Conservation (phyloP, 176 grass and related monocot genomes). For the Zoysia pacifica region DNA sequence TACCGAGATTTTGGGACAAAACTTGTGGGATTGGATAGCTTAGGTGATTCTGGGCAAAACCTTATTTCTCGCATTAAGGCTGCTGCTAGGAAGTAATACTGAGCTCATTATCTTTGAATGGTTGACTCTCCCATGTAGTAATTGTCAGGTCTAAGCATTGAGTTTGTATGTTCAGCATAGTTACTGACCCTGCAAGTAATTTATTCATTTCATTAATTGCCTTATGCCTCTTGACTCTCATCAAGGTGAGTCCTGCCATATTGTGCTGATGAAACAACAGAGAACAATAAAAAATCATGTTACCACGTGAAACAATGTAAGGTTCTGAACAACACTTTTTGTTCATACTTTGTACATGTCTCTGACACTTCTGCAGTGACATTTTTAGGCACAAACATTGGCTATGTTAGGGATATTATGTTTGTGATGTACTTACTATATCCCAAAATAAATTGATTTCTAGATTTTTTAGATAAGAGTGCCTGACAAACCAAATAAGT, state of each 20-base stretch:
- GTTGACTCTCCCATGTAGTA: conserved; percentile 36
- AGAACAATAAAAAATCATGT: background rate
- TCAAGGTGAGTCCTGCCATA: conserved; percentile 39
- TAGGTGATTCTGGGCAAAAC: conserved; percentile 66
- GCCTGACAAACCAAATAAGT: no score
- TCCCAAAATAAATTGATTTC: no score
- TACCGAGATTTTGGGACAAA: conserved; percentile 79
- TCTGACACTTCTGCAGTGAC: conserved; percentile 15
- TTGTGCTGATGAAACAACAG: conserved; percentile 32
- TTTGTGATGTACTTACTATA: background rate
- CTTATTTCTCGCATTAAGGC: conserved; percentile 69
- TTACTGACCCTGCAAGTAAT: conserved; percentile 35
- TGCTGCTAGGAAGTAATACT: conserved; percentile 47
- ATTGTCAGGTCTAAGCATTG: conserved; percentile 29
- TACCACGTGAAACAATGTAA: conserved; percentile 1
- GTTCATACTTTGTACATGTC: conserved; percentile 18
- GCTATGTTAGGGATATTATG: conserved; percentile 18
- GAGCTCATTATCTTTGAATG: conserved; percentile 38
- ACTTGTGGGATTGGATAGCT: conserved; percentile 62
- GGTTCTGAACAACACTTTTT: conserved; percentile 15
- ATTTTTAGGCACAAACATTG: background rate
- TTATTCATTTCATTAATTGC: conserved; percentile 55
- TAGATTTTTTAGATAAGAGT: no score
- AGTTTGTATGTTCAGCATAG: conserved; percentile 41
- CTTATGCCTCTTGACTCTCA: conserved; percentile 24